Base-by-base conservation (phyloP, 2,329 filamentous ascomycete species). In the Xenosphaeropsis pyriputrescens region DNA sequence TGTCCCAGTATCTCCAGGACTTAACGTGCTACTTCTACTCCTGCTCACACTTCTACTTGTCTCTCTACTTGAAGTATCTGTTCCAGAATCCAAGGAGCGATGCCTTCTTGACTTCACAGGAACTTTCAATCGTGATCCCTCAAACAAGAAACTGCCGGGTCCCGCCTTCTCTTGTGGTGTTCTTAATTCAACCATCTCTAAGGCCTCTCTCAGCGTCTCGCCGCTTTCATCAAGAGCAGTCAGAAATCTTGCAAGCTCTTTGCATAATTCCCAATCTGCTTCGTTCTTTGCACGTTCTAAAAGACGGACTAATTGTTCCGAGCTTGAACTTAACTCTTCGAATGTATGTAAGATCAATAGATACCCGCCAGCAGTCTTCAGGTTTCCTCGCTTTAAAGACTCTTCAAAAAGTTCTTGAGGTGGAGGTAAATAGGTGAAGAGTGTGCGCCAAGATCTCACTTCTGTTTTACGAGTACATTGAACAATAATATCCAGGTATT, bases 391-490 rank as follows among this genome's bases (percentile, higher is more conserved):
- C 46, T 81, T 76, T 8, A 98, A 63, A 4, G 86, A 89, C 56
- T 94, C 85, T 56, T 98, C 89, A 49, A 98, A 98, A 0, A 98
- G 70, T 47, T 91, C 83, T 50, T 86, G 80, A 4, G 89, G 85
- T 1, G 89, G 85, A 1, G 91, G 91, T 1, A 98, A 68, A 50
- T 95, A 86, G 4, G 79, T 76, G 57, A 98, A 98, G 1, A 98
- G 67, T 1, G 91, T 95, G 42, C 82, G 78, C 91, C 91, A 98
- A 39, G 85, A 93, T 30, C 89, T 77, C 6, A 94, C 77, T 54
- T 98, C 91, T 0, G 91, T 98, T 60, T 98, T 98, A 39, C 91
- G 80, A 2, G 91, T 95, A 60, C 91, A 98, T 59, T 93, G 91
- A 15, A 98, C 81, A 17, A 98, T 79, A 41, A 96, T 91, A 50